Evolutionary conservation across 1,139 yeast species (phyloP), one percentile per base, ranked within the genome.

Genomic region (Magnusiomyces fungicola): DNA sequence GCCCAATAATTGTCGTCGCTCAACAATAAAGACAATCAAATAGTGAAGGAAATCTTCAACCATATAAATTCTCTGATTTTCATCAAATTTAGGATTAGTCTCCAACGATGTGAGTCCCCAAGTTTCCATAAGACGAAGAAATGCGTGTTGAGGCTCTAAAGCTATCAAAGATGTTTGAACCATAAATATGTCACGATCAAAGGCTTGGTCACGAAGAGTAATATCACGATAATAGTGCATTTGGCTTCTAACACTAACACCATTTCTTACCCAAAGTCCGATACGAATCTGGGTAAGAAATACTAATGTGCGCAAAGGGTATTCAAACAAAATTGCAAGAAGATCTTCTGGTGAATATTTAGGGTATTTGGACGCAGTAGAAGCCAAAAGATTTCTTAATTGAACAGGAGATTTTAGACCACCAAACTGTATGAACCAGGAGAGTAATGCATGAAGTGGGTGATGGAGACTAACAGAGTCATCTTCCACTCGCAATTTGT

Each of bases 261-360:
- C 90, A 62, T 92, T 92, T 63, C 97, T 76, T 2, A 92, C 87
- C 97, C 97, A 92, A 54, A 83, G 78, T 0, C 96, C 95, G 1
- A 79, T 74, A 43, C 80, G 78, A 16, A 89, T 80, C 62, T 92
- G 97, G 0, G 90, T 73, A 6, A 83, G 72, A 21, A 86, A 68
- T 0, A 85, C 95, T 30, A 87, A 64, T 0, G 92, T 83, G 52
- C 95, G 73, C 22, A 92, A 67, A 0, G 97, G 83, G 55, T 84
- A 83, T 54, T 88, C 96, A 56, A 82, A 79, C 5, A 82, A 62
- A 3, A 73, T 65, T 23, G 65, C 25, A 27, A 57, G 49, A 21
- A 55, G 46, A 21, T 56, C 58, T 16, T 56, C 50, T 25, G 43
- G 40, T 18, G 56, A 46, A 40, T 45, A 42, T 3, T 36, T 27